Evolutionary conservation across 805 yeast genomes (phyloP).

Genomic region (Sugiyamaella marilandica): DNA sequence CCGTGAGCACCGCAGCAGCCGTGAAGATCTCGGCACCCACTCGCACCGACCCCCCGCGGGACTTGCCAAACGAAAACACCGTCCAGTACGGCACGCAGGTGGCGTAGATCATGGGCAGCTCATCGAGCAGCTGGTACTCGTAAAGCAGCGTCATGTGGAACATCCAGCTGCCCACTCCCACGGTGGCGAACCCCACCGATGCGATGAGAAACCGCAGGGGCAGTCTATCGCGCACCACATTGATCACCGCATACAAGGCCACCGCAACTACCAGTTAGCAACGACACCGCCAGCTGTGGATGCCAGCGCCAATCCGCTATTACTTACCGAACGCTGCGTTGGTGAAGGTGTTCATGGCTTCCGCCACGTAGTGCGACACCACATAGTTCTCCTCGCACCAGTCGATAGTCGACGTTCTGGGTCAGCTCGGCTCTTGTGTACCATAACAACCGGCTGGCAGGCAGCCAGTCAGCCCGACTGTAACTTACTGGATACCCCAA

Average conservation of each 20-base stretch:
- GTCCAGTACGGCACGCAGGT: constrained; percentile 94
- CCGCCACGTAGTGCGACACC: constrained; percentile 80
- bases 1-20: constrained; percentile 61
- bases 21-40: constrained; percentile 46
- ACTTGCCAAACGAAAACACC: constrained; percentile 57
- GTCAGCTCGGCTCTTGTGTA: background rate
- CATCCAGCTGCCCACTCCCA: constrained; percentile 91
- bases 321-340: constrained; percentile 48
- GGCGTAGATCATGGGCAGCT: constrained; percentile 96
- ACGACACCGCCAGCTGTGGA: no score
- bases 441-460: background rate
- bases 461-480: background rate
- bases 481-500: constrained; percentile 31
- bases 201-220: constrained; percentile 69
- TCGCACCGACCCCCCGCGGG: constrained; percentile 35
- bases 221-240: constrained; percentile 54
- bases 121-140: constrained; percentile 88
- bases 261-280: constrained; percentile 33
- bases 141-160: constrained; percentile 94
- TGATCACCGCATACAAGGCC: constrained; percentile 60
- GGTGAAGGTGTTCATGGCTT: constrained; percentile 80
- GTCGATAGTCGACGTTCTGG: constrained; percentile 82
- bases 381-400: constrained; percentile 99
- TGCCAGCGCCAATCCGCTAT: background rate
- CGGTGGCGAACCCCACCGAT: constrained; percentile 76